Conservation (phyloP, 768 basidiomycete species). For the Suillus ampliporus region DNA sequence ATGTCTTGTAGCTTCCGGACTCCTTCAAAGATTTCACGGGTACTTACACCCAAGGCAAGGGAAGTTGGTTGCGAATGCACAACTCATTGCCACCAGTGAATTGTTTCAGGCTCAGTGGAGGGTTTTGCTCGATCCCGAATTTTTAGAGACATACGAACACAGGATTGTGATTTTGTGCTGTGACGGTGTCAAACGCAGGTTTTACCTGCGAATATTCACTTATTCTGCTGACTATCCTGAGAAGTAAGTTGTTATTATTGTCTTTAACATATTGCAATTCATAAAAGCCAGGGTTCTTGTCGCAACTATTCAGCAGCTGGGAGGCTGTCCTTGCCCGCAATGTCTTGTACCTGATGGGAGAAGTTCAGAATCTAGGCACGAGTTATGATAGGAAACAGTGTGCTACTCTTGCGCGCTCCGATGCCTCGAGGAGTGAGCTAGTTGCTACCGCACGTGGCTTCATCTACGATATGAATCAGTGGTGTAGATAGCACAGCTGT, state of each 20-base stretch:
- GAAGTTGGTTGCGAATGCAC: slow-evolving; percentile 6
- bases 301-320: too few relatives aligned
- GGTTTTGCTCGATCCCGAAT: slow-evolving; percentile 15
- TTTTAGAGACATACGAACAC: slow-evolving; percentile 20
- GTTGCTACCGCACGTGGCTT: slow-evolving; percentile 34
- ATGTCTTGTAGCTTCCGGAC: slow-evolving; percentile 18
- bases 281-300: too few relatives aligned
- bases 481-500: slow-evolving; percentile 29
- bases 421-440: too few relatives aligned
- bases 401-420: too few relatives aligned
- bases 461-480: slow-evolving; percentile 33
- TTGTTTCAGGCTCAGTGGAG: slow-evolving; percentile 20
- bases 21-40: slow-evolving; percentile 12
- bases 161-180: slow-evolving; percentile 21
- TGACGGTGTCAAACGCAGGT: slow-evolving; percentile 18
- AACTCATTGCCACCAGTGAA: slow-evolving; percentile 22
- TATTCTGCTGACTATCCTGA: slow-evolving; percentile 32
- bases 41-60: background rate
- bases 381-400: too few relatives aligned
- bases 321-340: too few relatives aligned
- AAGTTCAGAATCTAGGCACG: too few relatives aligned
- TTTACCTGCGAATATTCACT: slow-evolving; percentile 24
- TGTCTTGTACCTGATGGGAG: too few relatives aligned
- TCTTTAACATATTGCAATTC: too few relatives aligned
- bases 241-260: slow-evolving; percentile 38